Conservation (phyloP, 2,329 filamentous ascomycete species). For the Cadophora gregata region DNA sequence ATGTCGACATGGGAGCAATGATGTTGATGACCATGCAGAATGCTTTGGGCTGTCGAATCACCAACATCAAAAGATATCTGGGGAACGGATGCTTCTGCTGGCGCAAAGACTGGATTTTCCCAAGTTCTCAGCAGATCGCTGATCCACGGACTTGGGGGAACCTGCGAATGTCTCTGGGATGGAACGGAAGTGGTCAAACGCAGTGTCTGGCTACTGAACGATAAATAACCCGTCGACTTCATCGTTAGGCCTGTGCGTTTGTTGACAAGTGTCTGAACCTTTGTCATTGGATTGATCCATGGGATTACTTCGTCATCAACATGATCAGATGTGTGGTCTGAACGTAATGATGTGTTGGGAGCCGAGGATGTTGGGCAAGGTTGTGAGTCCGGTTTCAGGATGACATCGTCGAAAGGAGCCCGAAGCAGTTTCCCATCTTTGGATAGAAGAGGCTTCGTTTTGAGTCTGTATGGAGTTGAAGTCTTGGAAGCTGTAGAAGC, state of each 20-base stretch:
- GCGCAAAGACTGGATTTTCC: constrained; percentile 78
- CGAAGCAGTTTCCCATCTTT: constrained; percentile 22
- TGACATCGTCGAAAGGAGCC: background rate
- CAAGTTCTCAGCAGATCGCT: constrained; percentile 66
- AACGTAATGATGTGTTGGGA: background rate
- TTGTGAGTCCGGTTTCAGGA: background rate
- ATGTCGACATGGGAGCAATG: constrained; percentile 41
- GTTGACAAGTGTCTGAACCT: constrained; percentile 57
- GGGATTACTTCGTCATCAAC: constrained; percentile 48
- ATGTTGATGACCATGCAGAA: constrained; percentile 36
- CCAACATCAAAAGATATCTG: constrained; percentile 45
- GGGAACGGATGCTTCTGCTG: constrained; percentile 53
- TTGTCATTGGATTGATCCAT: constrained; percentile 69
- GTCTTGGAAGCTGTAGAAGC: background rate
- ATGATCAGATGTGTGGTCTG: constrained; percentile 13
- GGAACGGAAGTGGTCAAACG: background rate
- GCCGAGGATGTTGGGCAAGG: background rate
- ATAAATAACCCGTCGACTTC: constrained; percentile 20
- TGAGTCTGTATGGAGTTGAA: too few relatives aligned
- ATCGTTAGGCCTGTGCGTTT: constrained; percentile 58
- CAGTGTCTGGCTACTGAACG: background rate
- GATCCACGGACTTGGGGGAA: constrained; percentile 58
- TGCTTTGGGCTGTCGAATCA: constrained; percentile 33
- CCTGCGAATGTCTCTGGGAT: background rate
- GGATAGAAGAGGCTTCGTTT: background rate